phyloP scores from a whole-genome alignment of 164 flowering plant genomes.

The Buxus sempervirens region DNA sequence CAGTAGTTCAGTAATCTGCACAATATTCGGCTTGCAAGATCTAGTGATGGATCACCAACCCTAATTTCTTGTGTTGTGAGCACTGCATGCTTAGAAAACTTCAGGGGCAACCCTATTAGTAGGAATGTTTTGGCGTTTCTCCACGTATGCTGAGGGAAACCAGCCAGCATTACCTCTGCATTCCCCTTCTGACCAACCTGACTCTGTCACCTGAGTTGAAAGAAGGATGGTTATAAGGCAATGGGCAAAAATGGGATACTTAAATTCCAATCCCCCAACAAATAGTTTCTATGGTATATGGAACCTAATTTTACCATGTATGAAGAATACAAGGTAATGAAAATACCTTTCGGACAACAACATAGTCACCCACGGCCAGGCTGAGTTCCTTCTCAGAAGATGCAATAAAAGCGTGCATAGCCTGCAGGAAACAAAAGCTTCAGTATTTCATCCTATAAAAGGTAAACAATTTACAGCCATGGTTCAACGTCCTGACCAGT shows the following conservation, averaged over 20 bases:
- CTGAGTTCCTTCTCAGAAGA: constrained; percentile 78
- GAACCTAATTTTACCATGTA: neutral
- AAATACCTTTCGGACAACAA: constrained; percentile 86
- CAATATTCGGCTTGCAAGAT: too few species aligned
- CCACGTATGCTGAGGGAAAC: constrained; percentile 81
- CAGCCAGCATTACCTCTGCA: constrained; percentile 85
- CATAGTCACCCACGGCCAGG: constrained; percentile 81
- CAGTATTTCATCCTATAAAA: neutral
- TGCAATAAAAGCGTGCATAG: constrained; percentile 59
- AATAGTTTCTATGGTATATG: neutral
- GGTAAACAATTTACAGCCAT: neutral
- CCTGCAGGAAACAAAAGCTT: constrained; percentile 41
- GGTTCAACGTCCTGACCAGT: too few species aligned
- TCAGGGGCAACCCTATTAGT: constrained; percentile 38
- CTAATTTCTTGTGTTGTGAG: too few species aligned
- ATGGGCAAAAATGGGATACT: neutral
- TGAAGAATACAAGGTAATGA: neutral
- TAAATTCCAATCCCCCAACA: neutral
- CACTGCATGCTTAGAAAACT: constrained; percentile 25
- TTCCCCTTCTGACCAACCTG: constrained; percentile 97
- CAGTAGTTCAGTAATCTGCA: too few species aligned
- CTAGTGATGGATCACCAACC: too few species aligned
- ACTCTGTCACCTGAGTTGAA: constrained; percentile 50
- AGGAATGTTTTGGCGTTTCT: constrained; percentile 72
- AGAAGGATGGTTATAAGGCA: neutral